Evolutionary conservation across 192 early-diverging fungal genomes (phyloP).

Genomic region (Podila verticillata): DNA sequence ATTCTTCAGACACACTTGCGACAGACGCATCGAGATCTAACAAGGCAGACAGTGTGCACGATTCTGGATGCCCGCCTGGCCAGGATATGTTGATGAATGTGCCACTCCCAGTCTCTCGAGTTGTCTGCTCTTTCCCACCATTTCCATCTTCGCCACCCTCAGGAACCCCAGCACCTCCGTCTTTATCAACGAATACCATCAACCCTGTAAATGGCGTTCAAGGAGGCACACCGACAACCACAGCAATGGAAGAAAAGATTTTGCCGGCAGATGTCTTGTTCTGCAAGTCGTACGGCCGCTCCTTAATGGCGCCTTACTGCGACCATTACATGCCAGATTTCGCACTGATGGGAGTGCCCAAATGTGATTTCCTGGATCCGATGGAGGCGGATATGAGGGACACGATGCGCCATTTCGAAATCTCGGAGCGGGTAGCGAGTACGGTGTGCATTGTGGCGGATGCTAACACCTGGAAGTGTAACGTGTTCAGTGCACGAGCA

Average conservation of each 20-base stretch:
- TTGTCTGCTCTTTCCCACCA: constrained; percentile 40
- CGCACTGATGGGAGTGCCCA: constrained; percentile 65
- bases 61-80: constrained; percentile 13
- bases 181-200: neutral
- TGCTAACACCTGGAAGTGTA: constrained; percentile 53
- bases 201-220: neutral
- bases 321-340: constrained; percentile 65
- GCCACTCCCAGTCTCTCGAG: constrained; percentile 22
- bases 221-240: neutral
- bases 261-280: constrained; percentile 58
- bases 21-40: constrained; percentile 13
- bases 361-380: constrained; percentile 55
- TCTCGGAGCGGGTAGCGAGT: constrained; percentile 17
- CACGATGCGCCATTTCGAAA: constrained; percentile 51
- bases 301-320: constrained; percentile 64
- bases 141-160: constrained; percentile 12
- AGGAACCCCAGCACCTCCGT: neutral
- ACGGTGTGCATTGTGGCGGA: constrained; percentile 57
- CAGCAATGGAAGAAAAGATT: constrained; percentile 19
- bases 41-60: constrained; percentile 3
- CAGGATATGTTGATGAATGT: constrained; percentile 43
- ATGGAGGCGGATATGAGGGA: constrained; percentile 56
- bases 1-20: constrained; percentile 28
- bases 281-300: constrained; percentile 67
- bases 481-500: constrained; percentile 22